A percentile compares a stretch with the other conserved stretches of the same genome.
Conservation (phyloP, 1,139 yeast genomes). For the Hemisphaericaspora xylofermentans region DNA sequence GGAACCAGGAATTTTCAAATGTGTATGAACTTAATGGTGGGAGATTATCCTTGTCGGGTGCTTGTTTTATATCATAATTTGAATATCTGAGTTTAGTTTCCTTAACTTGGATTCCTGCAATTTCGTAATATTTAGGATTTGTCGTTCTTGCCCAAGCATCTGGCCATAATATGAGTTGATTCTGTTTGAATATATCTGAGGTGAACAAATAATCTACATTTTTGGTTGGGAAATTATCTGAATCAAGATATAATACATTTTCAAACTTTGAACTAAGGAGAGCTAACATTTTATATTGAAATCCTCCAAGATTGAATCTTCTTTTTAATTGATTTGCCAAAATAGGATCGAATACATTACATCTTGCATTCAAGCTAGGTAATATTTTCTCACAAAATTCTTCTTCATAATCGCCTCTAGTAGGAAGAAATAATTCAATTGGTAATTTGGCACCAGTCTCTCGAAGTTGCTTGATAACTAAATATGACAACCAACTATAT, state of each 20-base stretch:
- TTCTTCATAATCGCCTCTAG: constrained; percentile 45
- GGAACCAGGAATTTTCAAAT: constrained; percentile 41
- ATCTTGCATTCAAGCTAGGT: constrained; percentile 53
- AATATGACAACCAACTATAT: constrained; percentile 45
- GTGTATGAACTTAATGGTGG: constrained; percentile 32
- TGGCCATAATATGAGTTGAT: constrained; percentile 51
- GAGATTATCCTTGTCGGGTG: constrained; percentile 20
- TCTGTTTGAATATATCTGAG: constrained; percentile 37
- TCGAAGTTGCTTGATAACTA: constrained; percentile 44
- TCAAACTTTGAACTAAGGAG: constrained; percentile 58
- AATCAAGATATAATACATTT: constrained; percentile 60
- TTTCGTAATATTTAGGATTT: constrained; percentile 46
- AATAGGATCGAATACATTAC: constrained; percentile 46
- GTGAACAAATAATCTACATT: constrained; percentile 53
- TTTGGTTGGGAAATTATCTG: constrained; percentile 62
- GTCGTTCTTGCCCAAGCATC: constrained; percentile 53
- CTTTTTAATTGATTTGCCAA: constrained; percentile 24
- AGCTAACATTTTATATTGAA: constrained; percentile 64
- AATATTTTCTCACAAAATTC: constrained; percentile 53
- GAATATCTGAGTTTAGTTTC: constrained; percentile 39
- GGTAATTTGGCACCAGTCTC: constrained; percentile 41
- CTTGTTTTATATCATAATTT: constrained; percentile 29
- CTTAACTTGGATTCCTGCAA: constrained; percentile 39
- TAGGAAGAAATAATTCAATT: constrained; percentile 53
- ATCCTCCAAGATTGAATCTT: constrained; percentile 49